These are phyloP conservation scores for Eucalyptus sp. DNA, from an alignment of 345 rosid genomes.

Conservation along the genomic window DNA sequence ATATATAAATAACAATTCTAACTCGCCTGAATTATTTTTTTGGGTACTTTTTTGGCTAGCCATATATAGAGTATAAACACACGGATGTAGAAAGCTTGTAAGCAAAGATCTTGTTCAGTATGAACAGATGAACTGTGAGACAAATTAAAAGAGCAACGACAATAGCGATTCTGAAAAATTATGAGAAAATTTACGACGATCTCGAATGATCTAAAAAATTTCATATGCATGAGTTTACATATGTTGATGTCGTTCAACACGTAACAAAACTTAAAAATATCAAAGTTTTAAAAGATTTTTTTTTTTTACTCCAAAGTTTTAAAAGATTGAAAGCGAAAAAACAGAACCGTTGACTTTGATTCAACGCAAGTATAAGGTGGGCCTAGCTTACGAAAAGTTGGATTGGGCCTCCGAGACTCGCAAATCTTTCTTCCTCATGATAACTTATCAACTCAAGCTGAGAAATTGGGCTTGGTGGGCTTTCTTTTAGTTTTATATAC, in stretches of 20 bases:
- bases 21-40: background rate
- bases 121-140: background rate
- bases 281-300: background rate
- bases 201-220: background rate
- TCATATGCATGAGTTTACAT: background rate
- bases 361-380: background rate
- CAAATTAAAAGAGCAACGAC: background rate
- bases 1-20: background rate
- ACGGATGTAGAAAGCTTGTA: background rate
- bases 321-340: background rate
- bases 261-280: background rate
- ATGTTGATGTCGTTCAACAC: background rate
- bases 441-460: background rate
- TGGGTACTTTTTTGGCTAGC: background rate
- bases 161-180: background rate
- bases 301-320: background rate
- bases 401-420: background rate
- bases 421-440: background rate
- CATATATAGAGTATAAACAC: background rate
- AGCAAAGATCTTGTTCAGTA: background rate
- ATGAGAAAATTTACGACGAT: background rate
- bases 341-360: background rate
- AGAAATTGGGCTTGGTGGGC: background rate
- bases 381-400: background rate
- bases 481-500: background rate